Conservation (phyloP, 495 filamentous ascomycete species). For the Clavariopsis aquatica region DNA sequence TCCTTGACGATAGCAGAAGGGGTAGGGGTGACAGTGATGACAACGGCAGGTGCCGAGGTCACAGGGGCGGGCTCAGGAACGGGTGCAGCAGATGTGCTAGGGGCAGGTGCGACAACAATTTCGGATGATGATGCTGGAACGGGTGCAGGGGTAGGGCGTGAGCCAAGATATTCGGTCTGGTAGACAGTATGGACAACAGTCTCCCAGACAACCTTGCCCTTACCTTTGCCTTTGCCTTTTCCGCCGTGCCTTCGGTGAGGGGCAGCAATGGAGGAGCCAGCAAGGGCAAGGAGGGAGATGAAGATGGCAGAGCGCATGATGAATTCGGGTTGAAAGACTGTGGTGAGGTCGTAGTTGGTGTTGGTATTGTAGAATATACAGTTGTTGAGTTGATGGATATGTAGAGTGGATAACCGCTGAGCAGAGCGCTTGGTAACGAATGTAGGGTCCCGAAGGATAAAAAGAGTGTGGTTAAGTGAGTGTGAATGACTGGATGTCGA, state of each 20-base stretch:
- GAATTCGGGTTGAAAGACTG: background rate
- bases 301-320: slow-evolving; percentile 4
- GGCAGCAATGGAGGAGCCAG: slow-evolving; percentile 9
- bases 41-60: background rate
- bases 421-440: slow-evolving; percentile 15
- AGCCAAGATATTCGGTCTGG: background rate
- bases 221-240: too few relatives aligned
- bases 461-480: slow-evolving; percentile 1
- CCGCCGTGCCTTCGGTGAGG: background rate
- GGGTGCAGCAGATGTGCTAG: background rate
- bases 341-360: background rate
- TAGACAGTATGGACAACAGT: slow-evolving; percentile 13
- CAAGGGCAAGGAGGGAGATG: slow-evolving; percentile 16
- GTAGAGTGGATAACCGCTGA: slow-evolving; percentile 4
- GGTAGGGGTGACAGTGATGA: background rate
- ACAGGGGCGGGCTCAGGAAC: background rate
- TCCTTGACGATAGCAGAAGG: background rate
- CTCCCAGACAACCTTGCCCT: slow-evolving; percentile 6
- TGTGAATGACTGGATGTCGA: slow-evolving; percentile 24
- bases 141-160: background rate
- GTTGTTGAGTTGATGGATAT: background rate
- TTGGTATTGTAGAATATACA: background rate
- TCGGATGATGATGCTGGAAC: too few relatives aligned
- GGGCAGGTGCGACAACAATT: background rate
- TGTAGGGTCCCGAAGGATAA: slow-evolving; percentile 5